Conservation (phyloP, 202 grass and related monocot genomes). For the Musa balbisiana region DNA sequence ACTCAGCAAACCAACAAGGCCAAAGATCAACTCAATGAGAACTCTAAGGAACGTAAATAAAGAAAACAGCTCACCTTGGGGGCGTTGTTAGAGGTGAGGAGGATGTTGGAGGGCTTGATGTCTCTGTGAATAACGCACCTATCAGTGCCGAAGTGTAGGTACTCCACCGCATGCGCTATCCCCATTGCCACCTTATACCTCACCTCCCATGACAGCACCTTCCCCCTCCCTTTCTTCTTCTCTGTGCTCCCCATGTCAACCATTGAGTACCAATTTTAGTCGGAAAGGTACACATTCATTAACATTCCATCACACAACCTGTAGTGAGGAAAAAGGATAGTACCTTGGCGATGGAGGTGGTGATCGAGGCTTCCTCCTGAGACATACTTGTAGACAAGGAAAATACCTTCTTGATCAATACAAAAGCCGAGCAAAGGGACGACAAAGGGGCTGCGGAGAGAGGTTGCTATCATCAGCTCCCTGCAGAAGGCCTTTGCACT, state of each 20-base stretch:
- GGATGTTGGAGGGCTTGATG: conserved; percentile 52
- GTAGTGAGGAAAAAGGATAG: not conserved
- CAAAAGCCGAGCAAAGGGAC: conserved; percentile 43
- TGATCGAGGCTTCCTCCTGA: conserved; percentile 40
- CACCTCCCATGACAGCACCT: conserved; percentile 40
- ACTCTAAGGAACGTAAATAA: not conserved
- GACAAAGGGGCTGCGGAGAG: conserved; percentile 28
- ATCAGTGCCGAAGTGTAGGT: conserved; percentile 34
- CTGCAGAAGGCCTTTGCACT: conserved; percentile 43
- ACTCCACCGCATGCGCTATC: conserved; percentile 34
- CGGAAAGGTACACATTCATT: too few relatives aligned
- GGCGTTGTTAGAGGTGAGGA: conserved; percentile 36
- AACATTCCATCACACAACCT: not conserved
- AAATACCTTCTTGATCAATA: conserved; percentile 35
- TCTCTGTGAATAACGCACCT: conserved; percentile 45
- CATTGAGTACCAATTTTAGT: not conserved
- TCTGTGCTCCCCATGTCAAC: not conserved
- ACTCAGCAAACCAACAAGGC: not conserved
- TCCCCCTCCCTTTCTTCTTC: conserved; percentile 28
- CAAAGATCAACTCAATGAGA: too few relatives aligned
- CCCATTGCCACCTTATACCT: conserved; percentile 42
- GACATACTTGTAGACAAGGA: conserved; percentile 44
- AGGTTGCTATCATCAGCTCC: conserved; percentile 39
- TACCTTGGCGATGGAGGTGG: conserved; percentile 31
- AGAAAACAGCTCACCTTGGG: conserved; percentile 31